A percentile compares a stretch with the other conserved stretches of the same genome.
phyloP scores from a whole-genome alignment of 176 grass and related monocot species.

The Raddia guianensis region DNA sequence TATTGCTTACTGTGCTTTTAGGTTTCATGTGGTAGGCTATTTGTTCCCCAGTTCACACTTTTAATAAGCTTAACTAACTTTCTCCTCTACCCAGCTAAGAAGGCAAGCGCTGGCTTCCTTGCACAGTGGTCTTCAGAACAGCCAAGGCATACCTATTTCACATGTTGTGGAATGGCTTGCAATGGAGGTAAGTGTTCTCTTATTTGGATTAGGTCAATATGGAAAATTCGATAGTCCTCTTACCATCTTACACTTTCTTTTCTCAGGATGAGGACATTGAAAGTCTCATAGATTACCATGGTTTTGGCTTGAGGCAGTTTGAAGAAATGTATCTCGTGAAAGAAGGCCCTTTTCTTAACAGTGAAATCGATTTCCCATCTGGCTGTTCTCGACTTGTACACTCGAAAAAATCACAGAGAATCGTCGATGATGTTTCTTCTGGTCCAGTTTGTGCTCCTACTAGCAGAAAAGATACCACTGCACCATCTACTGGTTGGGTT shows the following conservation, averaged over 20 bases:
- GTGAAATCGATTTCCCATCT: slow-evolving; percentile 66
- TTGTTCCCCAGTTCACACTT: slow-evolving; percentile 39
- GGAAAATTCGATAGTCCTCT: neutral
- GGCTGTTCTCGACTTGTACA: slow-evolving; percentile 73
- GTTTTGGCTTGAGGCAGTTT: slow-evolving; percentile 78
- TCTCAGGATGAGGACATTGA: slow-evolving; percentile 73
- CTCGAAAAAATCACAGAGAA: slow-evolving; percentile 63
- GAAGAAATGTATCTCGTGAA: slow-evolving; percentile 85
- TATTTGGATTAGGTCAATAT: slow-evolving; percentile 29
- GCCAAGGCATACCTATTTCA: slow-evolving; percentile 88
- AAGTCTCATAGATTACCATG: slow-evolving; percentile 75
- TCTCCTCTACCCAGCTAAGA: slow-evolving; percentile 66
- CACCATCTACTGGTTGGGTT: slow-evolving; percentile 30
- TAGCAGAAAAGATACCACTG: slow-evolving; percentile 32
- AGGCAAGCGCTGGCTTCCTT: slow-evolving; percentile 86
- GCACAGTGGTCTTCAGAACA: slow-evolving; percentile 80
- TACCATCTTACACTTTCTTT: slow-evolving; percentile 8
- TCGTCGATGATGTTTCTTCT: slow-evolving; percentile 67
- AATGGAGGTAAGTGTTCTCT: slow-evolving; percentile 70
- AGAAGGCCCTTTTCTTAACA: slow-evolving; percentile 78
- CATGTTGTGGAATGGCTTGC: slow-evolving; percentile 75
- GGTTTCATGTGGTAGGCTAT: slow-evolving; percentile 30
- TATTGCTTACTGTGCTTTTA: neutral
- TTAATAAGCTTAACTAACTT: slow-evolving; percentile 37
- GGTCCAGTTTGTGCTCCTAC: slow-evolving; percentile 45